phyloP scores from a whole-genome alignment of 805 yeast species.

The Kuraishia hungarica region DNA sequence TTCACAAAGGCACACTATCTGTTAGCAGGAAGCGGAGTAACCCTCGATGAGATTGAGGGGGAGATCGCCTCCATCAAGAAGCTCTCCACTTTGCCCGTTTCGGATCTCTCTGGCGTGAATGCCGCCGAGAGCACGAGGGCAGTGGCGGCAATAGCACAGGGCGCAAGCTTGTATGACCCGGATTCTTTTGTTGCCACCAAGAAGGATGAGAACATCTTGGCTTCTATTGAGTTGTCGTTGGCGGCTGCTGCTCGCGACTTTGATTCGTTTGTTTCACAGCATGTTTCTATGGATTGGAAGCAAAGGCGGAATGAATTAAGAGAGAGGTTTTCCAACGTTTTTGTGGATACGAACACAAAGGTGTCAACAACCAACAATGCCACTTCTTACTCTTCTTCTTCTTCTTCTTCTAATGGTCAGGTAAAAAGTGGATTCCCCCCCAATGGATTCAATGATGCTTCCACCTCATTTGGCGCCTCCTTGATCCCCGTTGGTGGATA shows the following conservation, averaged over 20 bases:
- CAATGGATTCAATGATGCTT: not conserved
- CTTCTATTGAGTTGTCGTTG: constrained; percentile 77
- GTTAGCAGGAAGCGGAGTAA: constrained; percentile 81
- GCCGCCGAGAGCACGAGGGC: not conserved
- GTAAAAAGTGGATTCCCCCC: not conserved
- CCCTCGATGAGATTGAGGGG: constrained; percentile 72
- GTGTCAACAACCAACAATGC: not conserved
- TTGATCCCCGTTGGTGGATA: not conserved
- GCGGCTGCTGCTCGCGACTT: constrained; percentile 72
- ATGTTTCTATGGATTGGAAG: constrained; percentile 78
- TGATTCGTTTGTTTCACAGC: constrained; percentile 65
- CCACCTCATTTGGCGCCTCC: not conserved
- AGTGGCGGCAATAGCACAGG: not conserved
- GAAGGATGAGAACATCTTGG: constrained; percentile 74
- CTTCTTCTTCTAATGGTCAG: no score
- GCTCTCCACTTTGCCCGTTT: not conserved
- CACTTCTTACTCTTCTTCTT: no score
- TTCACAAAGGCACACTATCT: constrained; percentile 78
- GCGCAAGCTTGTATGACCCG: constrained; percentile 27
- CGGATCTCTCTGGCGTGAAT: not conserved
- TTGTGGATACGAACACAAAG: constrained; percentile 16
- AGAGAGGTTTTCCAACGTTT: constrained; percentile 56
- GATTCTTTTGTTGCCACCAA: constrained; percentile 58
- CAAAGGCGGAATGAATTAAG: constrained; percentile 66
- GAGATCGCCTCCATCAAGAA: constrained; percentile 34